phyloP scores from a whole-genome alignment of 805 yeast genomes.

The Geotrichum ghanense region DNA sequence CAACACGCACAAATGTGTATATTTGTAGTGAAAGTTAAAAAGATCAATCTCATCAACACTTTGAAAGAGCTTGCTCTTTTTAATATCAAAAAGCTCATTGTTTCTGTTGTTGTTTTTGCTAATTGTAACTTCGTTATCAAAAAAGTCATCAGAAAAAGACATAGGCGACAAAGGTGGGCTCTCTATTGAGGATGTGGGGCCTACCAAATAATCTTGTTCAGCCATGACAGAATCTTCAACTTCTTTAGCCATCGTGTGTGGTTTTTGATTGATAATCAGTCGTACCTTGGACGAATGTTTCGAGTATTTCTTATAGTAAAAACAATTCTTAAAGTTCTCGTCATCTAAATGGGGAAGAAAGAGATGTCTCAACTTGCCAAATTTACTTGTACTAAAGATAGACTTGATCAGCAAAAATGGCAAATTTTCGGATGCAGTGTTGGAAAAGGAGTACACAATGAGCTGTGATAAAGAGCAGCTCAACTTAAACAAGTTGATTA shows the following conservation, averaged over 20 bases:
- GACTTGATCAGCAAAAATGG: constrained; percentile 1
- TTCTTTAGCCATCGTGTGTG: neutral
- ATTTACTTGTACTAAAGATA: neutral
- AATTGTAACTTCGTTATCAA: neutral
- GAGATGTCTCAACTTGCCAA: neutral
- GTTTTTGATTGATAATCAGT: neutral
- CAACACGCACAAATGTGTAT: neutral
- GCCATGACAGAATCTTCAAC: neutral
- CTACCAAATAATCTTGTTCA: neutral
- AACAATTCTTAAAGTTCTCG: neutral
- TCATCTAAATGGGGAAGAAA: neutral
- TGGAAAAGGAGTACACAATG: neutral
- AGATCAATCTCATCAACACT: neutral
- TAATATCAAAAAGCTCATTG: neutral
- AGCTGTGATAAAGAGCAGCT: neutral
- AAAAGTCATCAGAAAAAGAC: neutral
- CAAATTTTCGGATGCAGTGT: constrained; percentile 1
- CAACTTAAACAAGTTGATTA: neutral
- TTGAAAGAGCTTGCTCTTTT: neutral
- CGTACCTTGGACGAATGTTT: neutral
- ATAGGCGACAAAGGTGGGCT: neutral
- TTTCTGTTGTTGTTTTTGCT: neutral
- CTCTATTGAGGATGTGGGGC: too few species aligned
- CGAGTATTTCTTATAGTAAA: neutral
- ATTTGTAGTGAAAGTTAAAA: neutral